phyloP scores from a whole-genome alignment of 2,329 filamentous ascomycete species.

The Reticulascus tulasneorum region DNA sequence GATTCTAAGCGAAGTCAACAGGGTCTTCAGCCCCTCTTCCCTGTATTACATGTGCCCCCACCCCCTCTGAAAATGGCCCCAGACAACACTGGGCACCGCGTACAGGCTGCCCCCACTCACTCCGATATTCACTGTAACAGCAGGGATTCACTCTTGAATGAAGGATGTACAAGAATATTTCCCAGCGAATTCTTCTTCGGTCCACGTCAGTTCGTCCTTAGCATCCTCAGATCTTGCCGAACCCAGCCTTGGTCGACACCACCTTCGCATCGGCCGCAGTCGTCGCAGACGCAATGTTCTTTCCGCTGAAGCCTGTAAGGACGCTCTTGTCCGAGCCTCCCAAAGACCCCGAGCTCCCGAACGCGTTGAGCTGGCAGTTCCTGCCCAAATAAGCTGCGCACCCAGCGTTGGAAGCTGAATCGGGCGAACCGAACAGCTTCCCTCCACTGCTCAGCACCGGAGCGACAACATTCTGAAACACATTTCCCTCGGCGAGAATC shows the following conservation, averaged over 20 bases:
- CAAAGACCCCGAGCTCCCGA: slow-evolving; percentile 35
- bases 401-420: slow-evolving; percentile 27
- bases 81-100: too few species aligned
- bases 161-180: too few species aligned
- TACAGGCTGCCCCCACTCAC: too few species aligned
- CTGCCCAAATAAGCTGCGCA: slow-evolving; percentile 45
- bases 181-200: too few species aligned
- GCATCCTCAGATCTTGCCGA: slow-evolving; percentile 41
- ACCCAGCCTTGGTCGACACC: slow-evolving; percentile 38
- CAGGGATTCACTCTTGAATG: too few species aligned
- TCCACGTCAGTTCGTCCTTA: too few species aligned
- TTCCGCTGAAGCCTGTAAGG: slow-evolving; percentile 34
- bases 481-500: slow-evolving; percentile 51
- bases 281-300: slow-evolving; percentile 37
- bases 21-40: too few species aligned
- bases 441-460: slow-evolving; percentile 32
- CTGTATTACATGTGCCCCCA: too few species aligned
- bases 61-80: too few species aligned
- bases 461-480: slow-evolving; percentile 50
- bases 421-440: slow-evolving; percentile 27
- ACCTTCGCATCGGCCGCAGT: slow-evolving; percentile 29
- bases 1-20: too few species aligned
- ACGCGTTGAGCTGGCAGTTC: slow-evolving; percentile 47
- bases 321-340: slow-evolving; percentile 40
- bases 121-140: too few species aligned